Base-by-base conservation (phyloP, 495 filamentous ascomycete species). In the Letharia columbiana region DNA sequence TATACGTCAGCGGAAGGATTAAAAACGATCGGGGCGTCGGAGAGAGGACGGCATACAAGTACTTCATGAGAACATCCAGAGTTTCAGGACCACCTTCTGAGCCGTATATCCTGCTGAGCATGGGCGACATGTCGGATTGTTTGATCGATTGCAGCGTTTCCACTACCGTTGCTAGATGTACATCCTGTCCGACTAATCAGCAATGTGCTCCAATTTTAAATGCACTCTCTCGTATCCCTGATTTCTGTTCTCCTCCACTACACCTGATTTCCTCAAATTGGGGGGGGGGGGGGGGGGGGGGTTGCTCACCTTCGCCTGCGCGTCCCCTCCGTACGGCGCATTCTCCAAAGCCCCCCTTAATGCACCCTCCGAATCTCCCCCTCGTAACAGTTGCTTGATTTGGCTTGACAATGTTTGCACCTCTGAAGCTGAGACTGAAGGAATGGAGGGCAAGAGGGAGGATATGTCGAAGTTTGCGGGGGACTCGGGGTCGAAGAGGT, bases 61-160 rank as follows among this genome's bases (percentile, higher is more conserved):
- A 91, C 75, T 91, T 91, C 86, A 89, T 89, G 70, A 91, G 76
- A 28, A 86, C 84, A 70, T 91, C 88, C 68, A 90, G 72, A 8
- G 80, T 75, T 77, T 95, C 92, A 61, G 84, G 82, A 1, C 92
- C 91, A 52, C 88, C 87, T 50, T 87, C 79, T 4, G 84, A 82
- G 20, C 74, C 76, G 73, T 89, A 92, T 67, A 96, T 89, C 18
- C 87, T 81, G 74, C 85, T 84, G 61, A 96, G 77, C 72, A 96
- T 85, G 3, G 89, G 87, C 41, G 87, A 87, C 91, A 96, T 96
- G 71, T 96, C 92, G 59, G 87, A 86, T 74, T 91, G 89, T 68
- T 91, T 90, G 74, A 95, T 96, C 13, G 88, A 90, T 76, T 95
- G 91, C 66, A 96, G 79, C 49, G 95, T 91, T 76, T 96, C 92